Evolutionary conservation across 192 early-diverging fungal species (phyloP).

Genomic region (Lunasporangiospora selenospora): DNA sequence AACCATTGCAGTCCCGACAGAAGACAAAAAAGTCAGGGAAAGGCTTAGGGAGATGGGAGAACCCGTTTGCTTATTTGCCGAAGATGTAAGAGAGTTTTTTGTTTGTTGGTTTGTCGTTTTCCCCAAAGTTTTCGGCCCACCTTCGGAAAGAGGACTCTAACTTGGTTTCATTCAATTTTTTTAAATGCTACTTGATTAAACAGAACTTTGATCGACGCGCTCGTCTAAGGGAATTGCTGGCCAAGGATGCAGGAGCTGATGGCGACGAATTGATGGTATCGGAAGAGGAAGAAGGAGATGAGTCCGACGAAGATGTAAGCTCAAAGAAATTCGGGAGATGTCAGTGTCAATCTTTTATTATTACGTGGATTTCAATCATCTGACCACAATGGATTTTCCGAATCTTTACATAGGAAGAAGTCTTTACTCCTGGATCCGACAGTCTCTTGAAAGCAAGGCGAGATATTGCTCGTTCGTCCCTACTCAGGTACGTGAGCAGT

Average conservation of each 20-base stretch:
- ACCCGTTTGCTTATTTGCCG: conserved; percentile 93
- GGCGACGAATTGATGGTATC: conserved; percentile 59
- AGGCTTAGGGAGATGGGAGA: conserved; percentile 79
- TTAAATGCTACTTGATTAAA: background rate
- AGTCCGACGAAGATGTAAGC: conserved; percentile 49
- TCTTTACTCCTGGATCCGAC: conserved; percentile 80
- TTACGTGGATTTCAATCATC: background rate
- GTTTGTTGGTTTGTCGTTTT: background rate
- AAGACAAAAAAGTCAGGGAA: conserved; percentile 79
- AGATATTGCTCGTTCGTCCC: conserved; percentile 75
- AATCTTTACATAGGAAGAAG: conserved; percentile 69
- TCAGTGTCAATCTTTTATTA: background rate
- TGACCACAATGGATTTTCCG: conserved; percentile 23
- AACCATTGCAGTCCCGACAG: conserved; percentile 88
- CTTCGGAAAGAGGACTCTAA: too few species aligned
- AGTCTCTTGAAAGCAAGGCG: conserved; percentile 73
- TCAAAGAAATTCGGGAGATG: too few species aligned
- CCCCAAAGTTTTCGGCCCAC: too few species aligned
- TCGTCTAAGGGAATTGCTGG: conserved; percentile 78
- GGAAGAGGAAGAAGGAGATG: conserved; percentile 64
- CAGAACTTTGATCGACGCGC: conserved; percentile 67
- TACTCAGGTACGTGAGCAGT: conserved; percentile 61
- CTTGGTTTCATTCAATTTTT: too few species aligned
- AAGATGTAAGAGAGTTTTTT: conserved; percentile 70
- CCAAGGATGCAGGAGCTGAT: conserved; percentile 54